Percentiles rank a stretch among this genome's conserved stretches.
phyloP scores from a whole-genome alignment of 257 asterid species.

The Scutellaria galericulata region DNA sequence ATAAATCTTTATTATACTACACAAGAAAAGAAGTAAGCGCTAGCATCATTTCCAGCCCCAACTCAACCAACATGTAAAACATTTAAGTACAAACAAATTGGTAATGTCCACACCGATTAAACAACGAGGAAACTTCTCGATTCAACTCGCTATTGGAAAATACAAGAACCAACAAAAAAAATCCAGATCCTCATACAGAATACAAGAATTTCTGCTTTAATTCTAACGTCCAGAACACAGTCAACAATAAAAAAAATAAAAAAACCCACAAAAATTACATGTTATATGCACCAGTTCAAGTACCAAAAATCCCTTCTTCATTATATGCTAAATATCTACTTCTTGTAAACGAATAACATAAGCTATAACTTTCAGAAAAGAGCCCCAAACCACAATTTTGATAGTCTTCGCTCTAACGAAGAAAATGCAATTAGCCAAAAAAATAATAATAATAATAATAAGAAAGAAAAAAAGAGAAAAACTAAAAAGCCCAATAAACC shows the following conservation, averaged over 20 bases:
- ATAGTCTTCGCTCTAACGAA: too few species aligned
- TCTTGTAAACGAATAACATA: too few species aligned
- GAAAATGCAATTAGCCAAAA: too few species aligned
- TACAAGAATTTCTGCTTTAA: slow-evolving; percentile 22
- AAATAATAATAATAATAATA: too few species aligned
- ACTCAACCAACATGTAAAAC: neutral
- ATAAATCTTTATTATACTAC: neutral
- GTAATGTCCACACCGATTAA: neutral
- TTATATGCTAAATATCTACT: neutral
- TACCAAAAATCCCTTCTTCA: slow-evolving; percentile 9
- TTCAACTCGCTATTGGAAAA: neutral
- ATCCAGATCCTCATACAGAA: neutral
- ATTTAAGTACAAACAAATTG: neutral
- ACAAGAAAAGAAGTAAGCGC: neutral
- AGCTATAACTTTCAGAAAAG: too few species aligned
- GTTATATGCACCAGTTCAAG: neutral
- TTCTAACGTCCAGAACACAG: neutral
- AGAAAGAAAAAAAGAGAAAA: too few species aligned
- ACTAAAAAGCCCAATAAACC: too few species aligned
- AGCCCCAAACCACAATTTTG: too few species aligned
- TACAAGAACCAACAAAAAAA: neutral
- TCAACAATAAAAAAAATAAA: slow-evolving; percentile 1
- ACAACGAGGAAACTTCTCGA: neutral
- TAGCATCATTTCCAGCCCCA: neutral
- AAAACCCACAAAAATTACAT: neutral